Percentiles rank a stretch among this genome's conserved stretches.
Evolutionary conservation across 257 asterid genomes (phyloP).

Genomic region (Capsicum pubescens): DNA sequence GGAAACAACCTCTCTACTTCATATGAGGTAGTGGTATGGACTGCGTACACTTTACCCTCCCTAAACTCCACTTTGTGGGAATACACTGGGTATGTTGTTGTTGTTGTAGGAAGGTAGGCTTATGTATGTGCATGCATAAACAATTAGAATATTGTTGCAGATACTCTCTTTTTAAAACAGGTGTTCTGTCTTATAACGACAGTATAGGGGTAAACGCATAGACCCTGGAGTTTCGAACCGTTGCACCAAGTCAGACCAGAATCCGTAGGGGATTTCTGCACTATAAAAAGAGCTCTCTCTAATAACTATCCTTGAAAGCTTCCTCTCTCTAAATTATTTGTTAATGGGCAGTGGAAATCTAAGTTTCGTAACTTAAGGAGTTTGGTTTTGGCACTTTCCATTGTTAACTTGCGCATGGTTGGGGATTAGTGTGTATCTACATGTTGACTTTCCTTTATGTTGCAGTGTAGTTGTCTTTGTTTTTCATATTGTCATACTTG

Average conservation of each 20-base stretch:
- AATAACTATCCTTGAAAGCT: not conserved
- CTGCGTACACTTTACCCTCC: too few species aligned
- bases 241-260: not conserved
- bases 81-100: too few species aligned
- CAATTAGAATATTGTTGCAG: not conserved
- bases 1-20: too few species aligned
- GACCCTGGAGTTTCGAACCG: not conserved
- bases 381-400: not conserved
- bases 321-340: not conserved
- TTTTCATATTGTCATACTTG: constrained; percentile 19
- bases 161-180: not conserved
- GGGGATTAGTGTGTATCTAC: not conserved
- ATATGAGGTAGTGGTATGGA: too few species aligned
- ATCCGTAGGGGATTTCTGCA: not conserved
- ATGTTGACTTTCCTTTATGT: not conserved
- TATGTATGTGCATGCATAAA: constrained; percentile 3
- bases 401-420: not conserved
- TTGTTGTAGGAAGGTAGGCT: not conserved
- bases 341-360: constrained; percentile 11
- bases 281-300: not conserved
- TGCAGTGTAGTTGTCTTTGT: constrained; percentile 23
- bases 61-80: too few species aligned
- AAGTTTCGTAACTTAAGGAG: not conserved
- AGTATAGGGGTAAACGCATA: not conserved
- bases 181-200: not conserved